Conservation (phyloP, 495 filamentous ascomycete genomes). For the Aspergillus nanangensis region DNA sequence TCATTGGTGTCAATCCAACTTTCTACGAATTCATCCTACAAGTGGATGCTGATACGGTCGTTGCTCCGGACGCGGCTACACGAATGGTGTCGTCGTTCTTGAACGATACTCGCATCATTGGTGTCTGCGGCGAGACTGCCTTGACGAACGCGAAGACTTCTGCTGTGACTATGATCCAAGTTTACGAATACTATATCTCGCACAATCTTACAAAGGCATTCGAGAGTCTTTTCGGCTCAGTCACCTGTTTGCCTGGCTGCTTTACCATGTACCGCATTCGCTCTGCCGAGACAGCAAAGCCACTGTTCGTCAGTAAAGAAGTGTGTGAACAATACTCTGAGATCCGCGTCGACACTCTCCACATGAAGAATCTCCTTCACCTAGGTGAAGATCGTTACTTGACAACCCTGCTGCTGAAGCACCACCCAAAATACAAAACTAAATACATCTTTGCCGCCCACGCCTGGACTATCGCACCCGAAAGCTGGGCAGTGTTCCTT, state of each 20-base stretch:
- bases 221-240: conserved; percentile 92
- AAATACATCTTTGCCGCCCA: conserved; percentile 93
- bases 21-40: conserved; percentile 98
- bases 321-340: conserved; percentile 81
- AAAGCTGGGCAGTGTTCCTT: conserved; percentile 88
- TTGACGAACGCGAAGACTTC: conserved; percentile 90
- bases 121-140: conserved; percentile 90
- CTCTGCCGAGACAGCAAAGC: conserved; percentile 88
- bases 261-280: conserved; percentile 98
- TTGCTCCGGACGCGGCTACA: conserved; percentile 85
- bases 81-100: conserved; percentile 91
- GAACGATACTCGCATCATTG: conserved; percentile 86
- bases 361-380: conserved; percentile 98
- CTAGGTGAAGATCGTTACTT: conserved; percentile 90
- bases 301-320: conserved; percentile 90
- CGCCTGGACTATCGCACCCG: conserved; percentile 94
- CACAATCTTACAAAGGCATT: conserved; percentile 99
- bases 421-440: conserved; percentile 90
- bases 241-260: conserved; percentile 96
- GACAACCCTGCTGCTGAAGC: conserved; percentile 90
- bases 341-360: conserved; percentile 93
- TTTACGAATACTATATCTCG: conserved; percentile 99
- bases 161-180: conserved; percentile 97
- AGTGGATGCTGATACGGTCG: conserved; percentile 96
- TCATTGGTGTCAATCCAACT: conserved; percentile 96